Conservation (phyloP, 2,329 filamentous ascomycete species). For the Apiospora pterosperma region DNA sequence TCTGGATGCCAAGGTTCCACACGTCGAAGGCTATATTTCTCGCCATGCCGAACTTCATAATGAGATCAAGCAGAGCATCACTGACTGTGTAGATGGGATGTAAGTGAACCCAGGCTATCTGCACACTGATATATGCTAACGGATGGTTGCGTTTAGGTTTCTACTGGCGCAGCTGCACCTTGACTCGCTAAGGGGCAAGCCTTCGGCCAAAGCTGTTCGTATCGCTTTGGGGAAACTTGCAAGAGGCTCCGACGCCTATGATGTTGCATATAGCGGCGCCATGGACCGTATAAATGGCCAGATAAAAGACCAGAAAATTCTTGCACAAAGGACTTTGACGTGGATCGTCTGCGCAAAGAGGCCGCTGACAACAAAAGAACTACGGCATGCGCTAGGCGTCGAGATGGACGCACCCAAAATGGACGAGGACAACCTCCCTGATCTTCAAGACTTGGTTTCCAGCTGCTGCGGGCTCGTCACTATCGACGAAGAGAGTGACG, state of each 20-base stretch:
- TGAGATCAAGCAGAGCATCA: constrained; percentile 20
- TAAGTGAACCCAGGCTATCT: too few relatives aligned
- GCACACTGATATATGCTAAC: too few relatives aligned
- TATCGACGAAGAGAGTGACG: constrained; percentile 31
- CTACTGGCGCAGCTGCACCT: constrained; percentile 34
- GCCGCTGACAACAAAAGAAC: constrained; percentile 28
- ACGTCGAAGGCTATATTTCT: constrained; percentile 13
- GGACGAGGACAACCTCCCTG: constrained; percentile 29
- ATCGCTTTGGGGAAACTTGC: constrained; percentile 26
- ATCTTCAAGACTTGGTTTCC: constrained; percentile 27
- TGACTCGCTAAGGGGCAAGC: constrained; percentile 27
- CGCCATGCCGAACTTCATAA: constrained; percentile 14
- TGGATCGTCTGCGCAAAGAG: constrained; percentile 37
- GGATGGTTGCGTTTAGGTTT: constrained; percentile 32
- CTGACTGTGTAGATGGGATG: constrained; percentile 27
- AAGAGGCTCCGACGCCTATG: constrained; percentile 26
- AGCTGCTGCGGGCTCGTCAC: constrained; percentile 36
- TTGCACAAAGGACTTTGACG: constrained; percentile 33
- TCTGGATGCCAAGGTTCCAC: constrained; percentile 14
- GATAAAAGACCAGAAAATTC: constrained; percentile 16
- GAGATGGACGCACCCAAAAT: constrained; percentile 21
- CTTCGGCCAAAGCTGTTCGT: constrained; percentile 26
- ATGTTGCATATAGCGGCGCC: constrained; percentile 34
- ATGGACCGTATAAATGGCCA: constrained; percentile 40
- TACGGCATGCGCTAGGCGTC: constrained; percentile 38